Base-by-base conservation (phyloP, 768 basidiomycete species). In the Tricholoma hemisulphureum region DNA sequence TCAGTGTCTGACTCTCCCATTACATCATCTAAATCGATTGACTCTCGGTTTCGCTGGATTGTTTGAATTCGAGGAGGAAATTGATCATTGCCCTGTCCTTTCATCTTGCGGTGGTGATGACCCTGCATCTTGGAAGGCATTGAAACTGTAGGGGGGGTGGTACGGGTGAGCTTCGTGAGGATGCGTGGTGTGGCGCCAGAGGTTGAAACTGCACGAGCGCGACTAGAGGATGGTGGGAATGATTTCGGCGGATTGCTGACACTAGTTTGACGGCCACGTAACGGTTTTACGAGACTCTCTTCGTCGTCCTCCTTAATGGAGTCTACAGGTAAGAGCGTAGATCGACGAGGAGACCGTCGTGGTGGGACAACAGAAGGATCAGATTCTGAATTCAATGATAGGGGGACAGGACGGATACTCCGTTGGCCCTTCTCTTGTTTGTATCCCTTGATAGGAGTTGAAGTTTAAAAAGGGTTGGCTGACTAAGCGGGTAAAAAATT, bases 1-100 rank as follows among this genome's bases (percentile, higher is more conserved):
- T 89, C 88, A 21, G 83, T 83, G 60, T 88, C 89, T 6, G 83
- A 88, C 21, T 79, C 84, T 37, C 77, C 83, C 86, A 90, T 85
- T 21, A 91, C 68, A 57, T 89, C 88, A 65, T 93, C 90, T 60
- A 91, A 65, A 68, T 91, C 86, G 59, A 91, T 61, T 2, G 88
- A 88, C 66, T 90, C 91, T 32, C 82, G 75, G 61, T 85, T 83
- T 37, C 74, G 78, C 57, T 78, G 82, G 37, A 81, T 66, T 61
- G 75, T 81, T 31, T 83, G 80, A 6, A 78, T 84, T 18, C 82
- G 79, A 58, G 72, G 69, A 8, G 84, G 83, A 58, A 77, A 75
- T 13, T 70, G 69, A 60, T 71, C 69, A 5, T 66, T 60, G 8
- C 71, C 71, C 13, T 66, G 61, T 10, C 71, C 70, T 20, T 69